Base-by-base conservation (phyloP, 768 basidiomycete genomes). In the Pulveroboletus sp. region DNA sequence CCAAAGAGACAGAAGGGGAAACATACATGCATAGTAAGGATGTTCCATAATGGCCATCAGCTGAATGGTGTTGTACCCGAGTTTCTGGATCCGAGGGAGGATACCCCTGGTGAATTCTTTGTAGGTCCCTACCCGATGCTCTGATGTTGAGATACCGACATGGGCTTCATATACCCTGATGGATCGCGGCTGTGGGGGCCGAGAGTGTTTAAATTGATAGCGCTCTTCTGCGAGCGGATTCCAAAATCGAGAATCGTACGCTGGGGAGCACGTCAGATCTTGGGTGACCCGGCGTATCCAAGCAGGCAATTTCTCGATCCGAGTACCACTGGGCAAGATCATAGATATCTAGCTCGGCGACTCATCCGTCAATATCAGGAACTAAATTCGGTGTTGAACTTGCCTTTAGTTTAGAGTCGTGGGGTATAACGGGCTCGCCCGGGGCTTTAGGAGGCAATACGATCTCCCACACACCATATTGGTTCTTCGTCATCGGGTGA, bases 1-100 rank as follows among this genome's bases (percentile, higher is more conserved):
- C 21, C 21, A 21, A n/a, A 21, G 18, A 18, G 17, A 36, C 15
- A 21, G 30, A 43, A 42, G 32, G 7, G 39, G 50, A 15, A 35
- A 71, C 88, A 60, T 58, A 93, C 93, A 97, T 55, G 93, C 93
- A 69, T 97, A 97, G 68, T 97, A 97, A 3, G 94, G 89, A 64
- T 97, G 93, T 66, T 96, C 93, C 92, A 96, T 94, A 52, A 96
- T 76, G 14, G 92, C 96, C 96, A 99, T 99, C 59, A 98, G 78
- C 70, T 99, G 96, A 55, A 99, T 97, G 47, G 85, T 82, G 65
- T 98, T 99, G 71, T 99, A 99, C 8, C 93, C 96, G 24, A 98
- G 77, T 50, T 82, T 82, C 67, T 85, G 84, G 67, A 99, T 98
- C 54, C 94, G 78, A 39, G 89, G 89, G 17, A 99, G 76, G 40